phyloP scores from a whole-genome alignment of 2,329 filamentous ascomycete genomes.

The Geosmithia putterillii region DNA sequence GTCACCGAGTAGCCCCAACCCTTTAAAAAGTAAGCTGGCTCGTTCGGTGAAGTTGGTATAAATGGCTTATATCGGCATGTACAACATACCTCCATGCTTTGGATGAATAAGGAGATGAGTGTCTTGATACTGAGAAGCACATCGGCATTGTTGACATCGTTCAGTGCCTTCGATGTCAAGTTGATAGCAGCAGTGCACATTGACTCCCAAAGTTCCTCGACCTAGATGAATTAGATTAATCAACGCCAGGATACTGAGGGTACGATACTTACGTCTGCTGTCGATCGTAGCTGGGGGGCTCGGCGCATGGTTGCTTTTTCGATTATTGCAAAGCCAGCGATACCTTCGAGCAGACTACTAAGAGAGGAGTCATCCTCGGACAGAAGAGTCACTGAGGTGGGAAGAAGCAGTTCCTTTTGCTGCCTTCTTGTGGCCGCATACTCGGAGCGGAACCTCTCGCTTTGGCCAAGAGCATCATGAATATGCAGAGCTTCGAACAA shows the following conservation, averaged over 20 bases:
- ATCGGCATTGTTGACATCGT: constrained; percentile 76
- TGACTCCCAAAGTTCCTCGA: constrained; percentile 98
- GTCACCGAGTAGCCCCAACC: constrained; percentile 83
- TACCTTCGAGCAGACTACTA: constrained; percentile 85
- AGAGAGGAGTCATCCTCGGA: constrained; percentile 76
- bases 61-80: not conserved
- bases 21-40: constrained; percentile 56
- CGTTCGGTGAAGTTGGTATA: constrained; percentile 30
- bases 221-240: constrained; percentile 29
- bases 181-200: constrained; percentile 84
- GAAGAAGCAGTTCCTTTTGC: constrained; percentile 85
- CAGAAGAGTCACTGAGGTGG: constrained; percentile 60
- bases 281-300: constrained; percentile 68
- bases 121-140: constrained; percentile 90
- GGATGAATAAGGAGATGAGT: constrained; percentile 84
- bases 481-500: constrained; percentile 94
- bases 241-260: not conserved
- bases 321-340: constrained; percentile 92
- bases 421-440: constrained; percentile 84
- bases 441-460: constrained; percentile 78
- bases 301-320: constrained; percentile 88
- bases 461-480: constrained; percentile 85
- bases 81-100: constrained; percentile 78
- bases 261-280: constrained; percentile 57
- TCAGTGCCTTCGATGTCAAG: constrained; percentile 68